These are phyloP conservation scores for Corchorus olitorius DNA, from an alignment of 345 rosid genomes.

Conservation along the genomic window DNA sequence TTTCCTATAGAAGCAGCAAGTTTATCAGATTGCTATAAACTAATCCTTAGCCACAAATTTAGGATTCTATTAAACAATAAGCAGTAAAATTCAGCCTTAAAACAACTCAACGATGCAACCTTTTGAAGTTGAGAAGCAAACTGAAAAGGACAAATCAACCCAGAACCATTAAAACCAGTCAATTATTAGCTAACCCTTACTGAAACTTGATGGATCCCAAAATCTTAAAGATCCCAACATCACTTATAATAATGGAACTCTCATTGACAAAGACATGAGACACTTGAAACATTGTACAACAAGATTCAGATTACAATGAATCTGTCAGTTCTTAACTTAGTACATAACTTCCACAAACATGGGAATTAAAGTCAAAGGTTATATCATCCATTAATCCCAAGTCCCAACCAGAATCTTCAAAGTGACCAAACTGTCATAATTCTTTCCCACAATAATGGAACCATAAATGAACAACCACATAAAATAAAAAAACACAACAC, in stretches of 20 bases:
- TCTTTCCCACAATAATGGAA: not conserved
- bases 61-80: not conserved
- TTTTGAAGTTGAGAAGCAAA: not conserved
- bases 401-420: not conserved
- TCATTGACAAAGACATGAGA: not conserved
- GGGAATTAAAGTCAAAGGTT: not conserved
- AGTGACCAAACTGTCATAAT: not conserved
- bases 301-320: not conserved
- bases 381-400: slow-evolving; percentile 1
- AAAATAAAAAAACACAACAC: not conserved
- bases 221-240: not conserved
- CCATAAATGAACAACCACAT: slow-evolving; percentile 5
- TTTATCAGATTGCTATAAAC: not conserved
- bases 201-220: not conserved
- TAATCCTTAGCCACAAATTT: not conserved
- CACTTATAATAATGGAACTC: slow-evolving; percentile 1
- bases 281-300: slow-evolving; percentile 1
- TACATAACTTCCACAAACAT: not conserved
- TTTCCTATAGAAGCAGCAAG: not conserved
- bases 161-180: not conserved
- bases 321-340: not conserved
- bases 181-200: not conserved
- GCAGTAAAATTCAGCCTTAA: not conserved
- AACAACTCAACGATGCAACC: not conserved
- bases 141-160: not conserved